Conservation (phyloP, 805 yeast genomes). For the Saccharomyces eubayanus region DNA sequence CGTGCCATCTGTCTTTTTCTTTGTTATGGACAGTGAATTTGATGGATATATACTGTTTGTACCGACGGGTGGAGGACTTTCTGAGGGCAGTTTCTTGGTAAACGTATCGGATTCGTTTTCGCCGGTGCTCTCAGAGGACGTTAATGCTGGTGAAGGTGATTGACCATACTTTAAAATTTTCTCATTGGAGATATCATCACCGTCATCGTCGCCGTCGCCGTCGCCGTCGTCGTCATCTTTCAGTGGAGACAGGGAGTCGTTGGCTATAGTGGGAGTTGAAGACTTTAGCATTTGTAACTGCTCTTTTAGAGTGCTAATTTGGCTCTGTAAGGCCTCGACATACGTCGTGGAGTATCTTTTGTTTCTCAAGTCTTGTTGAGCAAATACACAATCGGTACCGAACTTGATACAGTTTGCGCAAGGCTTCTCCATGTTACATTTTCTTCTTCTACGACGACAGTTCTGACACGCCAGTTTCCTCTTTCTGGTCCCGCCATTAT, state of each 20-base stretch:
- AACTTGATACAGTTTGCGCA: conserved; percentile 39
- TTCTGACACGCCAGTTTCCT: conserved; percentile 14
- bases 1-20: conserved; percentile 3
- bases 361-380: conserved; percentile 38
- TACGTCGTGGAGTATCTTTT: conserved; percentile 39
- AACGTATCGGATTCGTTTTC: not conserved
- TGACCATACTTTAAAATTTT: not conserved
- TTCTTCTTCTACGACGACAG: conserved; percentile 29
- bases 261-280: not conserved
- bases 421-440: conserved; percentile 40
- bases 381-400: conserved; percentile 37
- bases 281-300: not conserved
- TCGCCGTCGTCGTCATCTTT: not conserved
- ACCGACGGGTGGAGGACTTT: conserved; percentile 6
- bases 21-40: conserved; percentile 20
- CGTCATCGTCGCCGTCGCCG: not conserved
- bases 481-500: not conserved
- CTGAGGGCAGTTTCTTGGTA: not conserved
- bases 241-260: not conserved
- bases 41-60: conserved; percentile 23
- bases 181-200: not conserved
- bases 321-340: conserved; percentile 34
- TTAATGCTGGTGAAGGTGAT: not conserved
- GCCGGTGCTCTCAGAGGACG: not conserved
- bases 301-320: conserved; percentile 5